phyloP scores from a whole-genome alignment of 352 stramenopile genomes.

The Phytophthora capsici region DNA sequence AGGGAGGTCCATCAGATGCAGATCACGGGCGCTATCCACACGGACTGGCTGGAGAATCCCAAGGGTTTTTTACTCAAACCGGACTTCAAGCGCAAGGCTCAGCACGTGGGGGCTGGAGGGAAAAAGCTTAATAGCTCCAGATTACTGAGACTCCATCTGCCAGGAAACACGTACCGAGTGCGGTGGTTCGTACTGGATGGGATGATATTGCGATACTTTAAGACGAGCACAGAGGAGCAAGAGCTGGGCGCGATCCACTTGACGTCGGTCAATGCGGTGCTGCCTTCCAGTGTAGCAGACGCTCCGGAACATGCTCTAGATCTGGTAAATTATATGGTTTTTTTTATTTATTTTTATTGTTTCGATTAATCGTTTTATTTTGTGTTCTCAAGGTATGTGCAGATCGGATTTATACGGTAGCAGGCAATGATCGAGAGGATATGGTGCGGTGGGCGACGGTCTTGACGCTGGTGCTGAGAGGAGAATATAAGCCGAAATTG shows the following conservation, averaged over 20 bases:
- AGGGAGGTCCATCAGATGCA: slow-evolving; percentile 91
- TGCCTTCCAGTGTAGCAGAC: slow-evolving; percentile 89
- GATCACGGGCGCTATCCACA: slow-evolving; percentile 89
- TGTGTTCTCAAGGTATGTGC: slow-evolving; percentile 75
- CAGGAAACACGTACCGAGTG: slow-evolving; percentile 80
- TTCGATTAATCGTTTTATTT: neutral
- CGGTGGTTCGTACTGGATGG: slow-evolving; percentile 90
- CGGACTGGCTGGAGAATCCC: slow-evolving; percentile 90
- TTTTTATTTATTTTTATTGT: slow-evolving; percentile 28
- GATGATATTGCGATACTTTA: slow-evolving; percentile 91
- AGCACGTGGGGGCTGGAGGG: slow-evolving; percentile 84
- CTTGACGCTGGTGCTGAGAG: slow-evolving; percentile 78
- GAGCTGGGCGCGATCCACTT: slow-evolving; percentile 90
- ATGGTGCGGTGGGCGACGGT: slow-evolving; percentile 91
- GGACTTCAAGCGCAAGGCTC: slow-evolving; percentile 88
- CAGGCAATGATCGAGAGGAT: slow-evolving; percentile 85
- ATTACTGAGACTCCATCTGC: slow-evolving; percentile 77
- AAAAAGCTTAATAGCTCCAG: slow-evolving; percentile 89
- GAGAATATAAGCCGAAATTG: slow-evolving; percentile 89
- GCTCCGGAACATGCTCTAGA: slow-evolving; percentile 86
- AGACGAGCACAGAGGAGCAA: slow-evolving; percentile 86
- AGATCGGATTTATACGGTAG: slow-evolving; percentile 89
- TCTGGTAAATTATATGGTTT: too few relatives aligned
- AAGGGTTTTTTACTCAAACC: slow-evolving; percentile 89
- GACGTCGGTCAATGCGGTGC: slow-evolving; percentile 85